Conservation (phyloP, 1,284 basidiomycete genomes). For the Paramarasmius palmivorus region DNA sequence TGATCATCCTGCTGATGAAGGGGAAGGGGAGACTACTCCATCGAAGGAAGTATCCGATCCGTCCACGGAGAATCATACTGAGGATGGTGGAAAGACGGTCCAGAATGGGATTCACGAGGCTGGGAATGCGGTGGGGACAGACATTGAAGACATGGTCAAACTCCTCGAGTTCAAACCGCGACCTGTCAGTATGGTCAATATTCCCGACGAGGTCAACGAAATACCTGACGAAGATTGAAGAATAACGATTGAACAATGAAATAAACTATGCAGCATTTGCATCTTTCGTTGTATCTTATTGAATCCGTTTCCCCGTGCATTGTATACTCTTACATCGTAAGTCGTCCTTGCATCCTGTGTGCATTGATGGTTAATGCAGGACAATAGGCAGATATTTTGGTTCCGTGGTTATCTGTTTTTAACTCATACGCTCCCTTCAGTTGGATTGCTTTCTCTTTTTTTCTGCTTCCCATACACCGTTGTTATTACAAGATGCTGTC, state of each 20-base stretch:
- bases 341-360: background rate
- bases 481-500: slow-evolving; percentile 10
- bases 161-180: slow-evolving; percentile 56
- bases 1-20: background rate
- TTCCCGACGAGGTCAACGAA: slow-evolving; percentile 51
- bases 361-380: background rate
- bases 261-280: background rate
- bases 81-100: background rate
- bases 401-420: background rate
- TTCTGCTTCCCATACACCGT: slow-evolving; percentile 21
- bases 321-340: slow-evolving; percentile 6
- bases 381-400: background rate
- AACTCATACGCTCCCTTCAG: background rate
- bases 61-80: background rate
- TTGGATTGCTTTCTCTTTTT: background rate
- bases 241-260: background rate
- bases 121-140: slow-evolving; percentile 30
- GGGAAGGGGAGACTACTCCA: slow-evolving; percentile 1
- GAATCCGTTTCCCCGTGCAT: background rate
- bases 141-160: slow-evolving; percentile 65
- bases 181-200: slow-evolving; percentile 43
- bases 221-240: slow-evolving; percentile 43
- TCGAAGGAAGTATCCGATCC: background rate
- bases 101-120: slow-evolving; percentile 5
- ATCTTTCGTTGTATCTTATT: background rate